phyloP scores from a whole-genome alignment of 1,139 yeast genomes.

The Entelexis sorbosivorans region DNA sequence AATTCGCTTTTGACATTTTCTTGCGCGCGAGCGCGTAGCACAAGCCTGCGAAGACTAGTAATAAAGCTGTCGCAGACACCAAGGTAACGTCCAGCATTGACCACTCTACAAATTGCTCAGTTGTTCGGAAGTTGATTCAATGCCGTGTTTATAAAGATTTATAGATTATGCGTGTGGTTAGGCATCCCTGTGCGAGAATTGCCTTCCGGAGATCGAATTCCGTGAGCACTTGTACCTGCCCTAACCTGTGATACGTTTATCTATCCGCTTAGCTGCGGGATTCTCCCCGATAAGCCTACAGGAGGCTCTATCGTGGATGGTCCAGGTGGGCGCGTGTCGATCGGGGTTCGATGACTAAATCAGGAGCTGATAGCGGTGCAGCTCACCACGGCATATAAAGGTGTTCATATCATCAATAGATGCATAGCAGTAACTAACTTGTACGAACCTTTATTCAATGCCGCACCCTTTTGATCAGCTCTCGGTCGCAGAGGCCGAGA shows the following conservation, averaged over 20 bases:
- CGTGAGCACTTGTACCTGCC: background rate
- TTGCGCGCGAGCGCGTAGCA: background rate
- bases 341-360: constrained; percentile 5
- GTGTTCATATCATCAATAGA: too few relatives aligned
- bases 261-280: background rate
- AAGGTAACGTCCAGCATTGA: too few relatives aligned
- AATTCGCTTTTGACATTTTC: background rate
- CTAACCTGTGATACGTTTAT: background rate
- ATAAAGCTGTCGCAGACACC: too few relatives aligned
- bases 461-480: constrained; percentile 53
- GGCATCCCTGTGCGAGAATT: background rate
- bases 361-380: background rate
- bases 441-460: background rate
- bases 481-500: constrained; percentile 51
- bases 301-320: background rate
- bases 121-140: too few relatives aligned
- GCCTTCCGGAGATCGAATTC: background rate
- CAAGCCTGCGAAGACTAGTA: background rate
- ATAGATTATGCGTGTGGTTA: background rate
- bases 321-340: background rate
- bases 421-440: too few relatives aligned
- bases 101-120: too few relatives aligned
- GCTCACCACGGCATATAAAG: background rate
- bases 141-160: background rate
- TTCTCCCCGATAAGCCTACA: background rate